Base-by-base conservation (phyloP, 805 yeast genomes). In the Nakazawaea siamensis region DNA sequence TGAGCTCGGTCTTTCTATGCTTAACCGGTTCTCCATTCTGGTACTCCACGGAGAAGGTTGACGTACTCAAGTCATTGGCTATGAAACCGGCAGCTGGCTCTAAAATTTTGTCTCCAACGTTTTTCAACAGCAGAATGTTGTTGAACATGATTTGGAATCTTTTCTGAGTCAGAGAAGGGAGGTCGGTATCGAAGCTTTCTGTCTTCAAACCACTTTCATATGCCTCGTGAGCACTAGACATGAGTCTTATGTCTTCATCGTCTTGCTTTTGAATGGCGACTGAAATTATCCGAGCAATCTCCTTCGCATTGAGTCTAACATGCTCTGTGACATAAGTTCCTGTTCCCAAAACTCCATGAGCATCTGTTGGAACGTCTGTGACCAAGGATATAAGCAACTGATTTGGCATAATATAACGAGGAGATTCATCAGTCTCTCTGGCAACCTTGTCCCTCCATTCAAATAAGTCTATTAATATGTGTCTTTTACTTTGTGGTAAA, bases 391-490 rank as follows among this genome's bases (percentile, higher is more conserved):
- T 76, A 25, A 92, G 51, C 11, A 80, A 54, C 46, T 80, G 92
- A 49, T 85, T 87, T 4, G 95, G 74, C 90, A 88, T 80, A 12
- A 92, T 65, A 48, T 64, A 90, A 41, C 94, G 64, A 2, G 80
- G 74, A 2, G 94, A 82, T 57, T 92, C 98, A 54, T 92, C 98
- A 31, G 72, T 68, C 25, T 60, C 45, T 43, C 94, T 68, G 2
- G 97, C 97, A 24, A 70, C 50, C 1, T 41, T 33, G 52, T 92
- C 97, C 54, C 98, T 72, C 97, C 97, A 92, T 28, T 72, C 64
- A 46, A 71, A 84, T 14, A 92, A 60, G 0, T 60, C 73, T 41
- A 67, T 73, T 13, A 84, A 66, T 5, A 86, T 52, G 0, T 68
- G 69, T 33, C 70, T 68, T 40, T 68, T 74, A 18, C 70, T 60